phyloP scores from a whole-genome alignment of 2,329 filamentous ascomycete species.

The Cercospora zeina region DNA sequence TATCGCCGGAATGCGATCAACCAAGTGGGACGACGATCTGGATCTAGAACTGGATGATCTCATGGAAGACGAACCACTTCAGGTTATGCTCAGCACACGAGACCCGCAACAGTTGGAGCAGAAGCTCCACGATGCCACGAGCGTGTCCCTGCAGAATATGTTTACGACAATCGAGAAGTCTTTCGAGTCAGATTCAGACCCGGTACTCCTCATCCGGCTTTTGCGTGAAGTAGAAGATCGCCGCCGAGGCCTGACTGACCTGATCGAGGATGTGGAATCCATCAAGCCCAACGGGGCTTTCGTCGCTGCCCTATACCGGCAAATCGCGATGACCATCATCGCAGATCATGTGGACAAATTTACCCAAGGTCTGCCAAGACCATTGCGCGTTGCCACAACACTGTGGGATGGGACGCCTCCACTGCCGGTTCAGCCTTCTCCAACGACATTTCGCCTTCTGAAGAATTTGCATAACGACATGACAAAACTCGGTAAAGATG shows the following conservation, averaged over 20 bases:
- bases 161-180: constrained; percentile 26
- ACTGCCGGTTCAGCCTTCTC: constrained; percentile 76
- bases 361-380: constrained; percentile 7
- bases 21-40: constrained; percentile 74
- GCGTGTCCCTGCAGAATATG: constrained; percentile 22
- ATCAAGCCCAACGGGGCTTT: constrained; percentile 46
- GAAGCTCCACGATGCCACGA: constrained; percentile 28
- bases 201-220: constrained; percentile 66
- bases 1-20: constrained; percentile 64
- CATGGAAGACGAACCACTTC: constrained; percentile 58
- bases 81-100: constrained; percentile 68
- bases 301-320: constrained; percentile 64
- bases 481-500: constrained; percentile 68
- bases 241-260: constrained; percentile 50
- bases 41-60: constrained; percentile 71
- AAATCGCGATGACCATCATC: constrained; percentile 58
- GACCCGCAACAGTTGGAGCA: constrained; percentile 62
- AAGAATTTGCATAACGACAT: constrained; percentile 66
- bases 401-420: constrained; percentile 80
- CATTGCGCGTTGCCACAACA: constrained; percentile 51
- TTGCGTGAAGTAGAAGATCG: constrained; percentile 71
- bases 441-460: constrained; percentile 70
- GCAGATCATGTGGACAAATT: constrained; percentile 19
- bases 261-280: constrained; percentile 12
- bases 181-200: constrained; percentile 16